Evolutionary conservation across 2,329 filamentous ascomycete species (phyloP), one percentile per base, ranked within the genome.

Genomic region (Penicillium griseofulvum): DNA sequence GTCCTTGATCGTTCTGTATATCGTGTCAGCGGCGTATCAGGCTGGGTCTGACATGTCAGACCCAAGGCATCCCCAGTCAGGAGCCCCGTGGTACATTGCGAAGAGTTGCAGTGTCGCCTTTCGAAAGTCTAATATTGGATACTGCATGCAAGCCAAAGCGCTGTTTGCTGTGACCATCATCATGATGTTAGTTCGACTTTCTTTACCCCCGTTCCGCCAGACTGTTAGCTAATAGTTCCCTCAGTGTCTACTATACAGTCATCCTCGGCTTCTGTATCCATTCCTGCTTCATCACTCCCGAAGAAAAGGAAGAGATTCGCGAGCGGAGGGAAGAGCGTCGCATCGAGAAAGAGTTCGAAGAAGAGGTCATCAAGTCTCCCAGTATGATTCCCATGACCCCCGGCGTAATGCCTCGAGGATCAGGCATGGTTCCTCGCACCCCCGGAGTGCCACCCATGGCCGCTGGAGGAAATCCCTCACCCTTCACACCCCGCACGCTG

Each of bases 71-170:
- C 75, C 73, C 3, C 81, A 84, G 58, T 73, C 75, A 8, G 83
- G 84, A 31, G 70, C 82, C 17, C 83, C 84, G 8, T 87, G 84
- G 84, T 86, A 86, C 65, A 81, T 87, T 61, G 81, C 81, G 49
- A 85, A 86, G 69, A 81, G 73, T 61, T 87, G 84, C 72, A 77
- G 71, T 49, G 78, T 84, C 24, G 78, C 81, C 0, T 69, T 70
- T 6, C 68, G 76, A 39, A 71, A 73, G 44, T 74, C 72, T 43
- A 74, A 81, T 51, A 70, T 80, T 31, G 67, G 66, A 17, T 87
- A 84, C 66, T 87, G 84, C 68, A 71, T 78, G 70, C 84, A 87
- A 70, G 83, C 84, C 5, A 84, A 86, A 65, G 74, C 77, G 7
- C 72, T 78, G 4, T 86, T 86, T 63, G 82, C 78, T 1, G 74